Base-by-base conservation (phyloP, 2,329 filamentous ascomycete genomes). In the Pseudonectria foliicola region DNA sequence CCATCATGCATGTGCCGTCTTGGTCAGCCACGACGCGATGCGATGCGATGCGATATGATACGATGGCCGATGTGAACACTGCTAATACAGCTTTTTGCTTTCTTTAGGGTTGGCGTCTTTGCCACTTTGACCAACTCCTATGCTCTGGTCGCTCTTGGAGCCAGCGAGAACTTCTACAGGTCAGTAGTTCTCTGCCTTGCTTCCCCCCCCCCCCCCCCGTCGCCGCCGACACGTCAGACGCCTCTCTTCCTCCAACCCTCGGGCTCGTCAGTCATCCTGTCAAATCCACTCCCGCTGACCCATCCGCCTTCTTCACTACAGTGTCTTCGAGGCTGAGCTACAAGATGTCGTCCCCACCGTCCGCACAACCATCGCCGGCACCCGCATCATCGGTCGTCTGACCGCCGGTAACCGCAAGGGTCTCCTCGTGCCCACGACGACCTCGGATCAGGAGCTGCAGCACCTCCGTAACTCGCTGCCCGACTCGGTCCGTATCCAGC, bases 141-240 rank as follows among this genome's bases (percentile, higher is more conserved):
- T 66, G 88, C 89, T 53, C 75, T 98, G 54, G 87, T 95, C 53
- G 89, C 90, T 47, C 79, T 95, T 49, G 92, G 92, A 58, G 89
- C 86, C 53, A 95, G 87, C 57, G 89, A 95, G 73, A 96, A 96
- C 77, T 98, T 98, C 67, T 96, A 96, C 80, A 89, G 78, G 79
- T 82, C 64, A 49, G 34, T 43, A 13, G 13, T 37, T 13, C 7
- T 14, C 6, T 28, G 16, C 24, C 8, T 15, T n/a, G 21, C 16
- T 24, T 12, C 23, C 5, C 15, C n/a, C 28, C 18, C 29, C 12
- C 25, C 14, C 10, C 10, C 27, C 25, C 15, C 24, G 16, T 34
- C 7, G 15, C 10, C 14, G 16, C 13, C 12, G 6, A 13, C 28
- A 30, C n/a, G 10, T 16, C 14, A 14, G 21, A 11, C 26, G 14